Evolutionary conservation across 306 rosid species (phyloP).

Genomic region (Castanea sativa): DNA sequence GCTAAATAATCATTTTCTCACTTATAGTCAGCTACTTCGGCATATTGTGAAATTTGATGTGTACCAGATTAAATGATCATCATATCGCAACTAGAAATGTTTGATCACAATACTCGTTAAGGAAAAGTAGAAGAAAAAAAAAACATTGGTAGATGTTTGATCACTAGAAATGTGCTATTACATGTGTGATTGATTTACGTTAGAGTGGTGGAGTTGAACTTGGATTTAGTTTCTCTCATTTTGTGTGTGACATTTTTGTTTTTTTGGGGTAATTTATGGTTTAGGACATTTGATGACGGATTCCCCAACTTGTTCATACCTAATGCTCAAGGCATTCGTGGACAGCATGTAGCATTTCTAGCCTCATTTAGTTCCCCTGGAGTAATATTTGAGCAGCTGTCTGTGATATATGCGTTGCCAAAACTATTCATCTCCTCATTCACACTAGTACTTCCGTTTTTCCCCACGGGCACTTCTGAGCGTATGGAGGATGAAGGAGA

Average conservation of each 20-base stretch:
- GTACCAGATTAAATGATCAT: no score
- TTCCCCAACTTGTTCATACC: slow-evolving; percentile 98
- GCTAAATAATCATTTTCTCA: no score
- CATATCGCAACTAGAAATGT: no score
- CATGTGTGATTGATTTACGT: no score
- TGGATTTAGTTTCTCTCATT: neutral
- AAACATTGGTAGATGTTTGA: no score
- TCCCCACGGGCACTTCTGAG: slow-evolving; percentile 93
- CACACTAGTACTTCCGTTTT: slow-evolving; percentile 92
- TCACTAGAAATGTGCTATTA: no score
- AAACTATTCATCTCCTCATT: slow-evolving; percentile 84
- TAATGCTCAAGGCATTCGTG: slow-evolving; percentile 92
- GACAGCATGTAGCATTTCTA: slow-evolving; percentile 89
- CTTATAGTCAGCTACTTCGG: no score
- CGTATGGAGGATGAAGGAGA: slow-evolving; percentile 99
- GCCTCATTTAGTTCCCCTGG: slow-evolving; percentile 94
- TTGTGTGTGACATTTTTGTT: slow-evolving; percentile 26
- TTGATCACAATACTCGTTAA: no score
- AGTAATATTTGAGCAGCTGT: slow-evolving; percentile 93
- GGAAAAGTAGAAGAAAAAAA: no score
- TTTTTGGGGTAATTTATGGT: slow-evolving; percentile 18
- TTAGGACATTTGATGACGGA: slow-evolving; percentile 93
- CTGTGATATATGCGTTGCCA: slow-evolving; percentile 91
- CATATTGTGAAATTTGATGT: no score
- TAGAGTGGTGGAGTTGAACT: neutral